These are phyloP conservation scores for Vanderwaltozyma verrucispora DNA, from an alignment of 805 yeast species.

Conservation along the genomic window DNA sequence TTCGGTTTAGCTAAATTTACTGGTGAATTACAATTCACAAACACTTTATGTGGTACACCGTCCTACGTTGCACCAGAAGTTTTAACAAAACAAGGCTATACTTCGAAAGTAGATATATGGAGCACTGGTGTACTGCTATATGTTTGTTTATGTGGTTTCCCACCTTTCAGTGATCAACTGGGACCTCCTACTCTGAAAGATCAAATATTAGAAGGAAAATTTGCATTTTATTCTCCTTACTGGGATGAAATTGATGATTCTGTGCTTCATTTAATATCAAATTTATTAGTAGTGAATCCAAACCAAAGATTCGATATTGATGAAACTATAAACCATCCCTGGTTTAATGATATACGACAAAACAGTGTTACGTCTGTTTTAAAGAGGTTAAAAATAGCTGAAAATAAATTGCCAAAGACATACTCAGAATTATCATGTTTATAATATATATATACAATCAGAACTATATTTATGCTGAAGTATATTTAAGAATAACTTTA, in stretches of 20 bases:
- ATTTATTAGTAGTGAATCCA: constrained; percentile 53
- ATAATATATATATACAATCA: too few species aligned
- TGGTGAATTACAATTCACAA: constrained; percentile 64
- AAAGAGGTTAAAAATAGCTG: constrained; percentile 24
- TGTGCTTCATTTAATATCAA: constrained; percentile 55
- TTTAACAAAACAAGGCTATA: constrained; percentile 42
- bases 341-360: constrained; percentile 39
- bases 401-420: constrained; percentile 27
- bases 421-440: constrained; percentile 29
- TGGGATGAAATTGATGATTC: constrained; percentile 65
- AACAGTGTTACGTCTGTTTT: constrained; percentile 9
- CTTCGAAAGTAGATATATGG: constrained; percentile 73
- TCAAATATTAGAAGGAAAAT: constrained; percentile 56
- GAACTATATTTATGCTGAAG: too few species aligned
- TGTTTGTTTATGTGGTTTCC: constrained; percentile 75
- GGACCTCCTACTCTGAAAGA: constrained; percentile 74
- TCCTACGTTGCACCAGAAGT: constrained; percentile 85
- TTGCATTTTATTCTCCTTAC: constrained; percentile 68
- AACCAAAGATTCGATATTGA: constrained; percentile 69
- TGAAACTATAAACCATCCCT: constrained; percentile 79
- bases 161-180: constrained; percentile 74
- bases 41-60: constrained; percentile 78
- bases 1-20: constrained; percentile 58
- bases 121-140: constrained; percentile 70
- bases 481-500: too few species aligned